phyloP scores from a whole-genome alignment of 2,329 filamentous ascomycete species.

The Fusarium caatingaense region DNA sequence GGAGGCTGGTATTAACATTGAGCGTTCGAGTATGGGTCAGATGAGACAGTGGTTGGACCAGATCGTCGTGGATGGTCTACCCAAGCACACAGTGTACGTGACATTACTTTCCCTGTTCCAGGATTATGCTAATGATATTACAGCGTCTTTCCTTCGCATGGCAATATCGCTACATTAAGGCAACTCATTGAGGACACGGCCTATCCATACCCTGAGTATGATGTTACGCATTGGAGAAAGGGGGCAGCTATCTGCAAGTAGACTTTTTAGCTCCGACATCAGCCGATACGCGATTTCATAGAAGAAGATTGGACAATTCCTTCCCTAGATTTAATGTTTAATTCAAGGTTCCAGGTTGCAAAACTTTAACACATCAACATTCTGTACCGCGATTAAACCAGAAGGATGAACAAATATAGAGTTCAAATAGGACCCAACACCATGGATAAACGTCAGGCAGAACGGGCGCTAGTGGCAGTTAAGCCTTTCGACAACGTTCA shows the following conservation, averaged over 20 bases:
- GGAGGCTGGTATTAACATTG: neutral
- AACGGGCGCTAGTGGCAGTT: neutral
- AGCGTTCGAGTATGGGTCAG: neutral
- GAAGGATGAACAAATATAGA: neutral
- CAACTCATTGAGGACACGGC: neutral
- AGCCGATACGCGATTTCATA: neutral
- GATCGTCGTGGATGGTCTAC: neutral
- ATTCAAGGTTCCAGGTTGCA: neutral
- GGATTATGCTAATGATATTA: rapidly evolving
- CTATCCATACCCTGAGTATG: neutral
- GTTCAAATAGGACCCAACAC: neutral
- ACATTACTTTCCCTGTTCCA: rapidly evolving
- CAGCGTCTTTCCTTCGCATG: neutral
- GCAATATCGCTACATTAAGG: neutral
- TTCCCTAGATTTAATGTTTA: neutral
- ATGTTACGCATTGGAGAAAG: neutral
- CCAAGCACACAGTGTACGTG: neutral
- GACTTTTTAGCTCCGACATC: neutral
- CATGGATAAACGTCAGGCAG: neutral
- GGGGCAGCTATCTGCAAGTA: neutral
- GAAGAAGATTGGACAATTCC: neutral
- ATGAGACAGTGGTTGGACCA: slow-evolving; percentile 8
- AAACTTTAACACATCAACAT: neutral
- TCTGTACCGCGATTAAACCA: neutral
- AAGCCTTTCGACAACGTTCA: neutral